A percentile compares a stretch with the other conserved stretches of the same genome.
Conservation (phyloP, 768 basidiomycete genomes). For the Rhodosporidiobolus odoratus region DNA sequence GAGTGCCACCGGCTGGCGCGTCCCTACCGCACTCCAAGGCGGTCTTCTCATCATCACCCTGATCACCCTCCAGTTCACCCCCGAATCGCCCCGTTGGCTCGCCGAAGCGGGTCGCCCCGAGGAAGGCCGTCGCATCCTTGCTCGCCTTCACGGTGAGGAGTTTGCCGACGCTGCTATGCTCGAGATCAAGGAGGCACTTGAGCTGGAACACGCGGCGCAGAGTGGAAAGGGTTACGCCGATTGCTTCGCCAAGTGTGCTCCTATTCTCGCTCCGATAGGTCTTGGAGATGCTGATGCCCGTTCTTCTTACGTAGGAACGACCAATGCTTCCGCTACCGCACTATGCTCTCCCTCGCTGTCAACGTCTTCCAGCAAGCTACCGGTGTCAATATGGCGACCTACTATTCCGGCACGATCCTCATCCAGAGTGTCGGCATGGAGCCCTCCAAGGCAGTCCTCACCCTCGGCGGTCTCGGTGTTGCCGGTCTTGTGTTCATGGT, state of each 20-base stretch:
- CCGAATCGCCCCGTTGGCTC: constrained; percentile 41
- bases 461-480: constrained; percentile 35
- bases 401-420: constrained; percentile 26
- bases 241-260: constrained; percentile 28
- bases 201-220: constrained; percentile 32
- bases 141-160: constrained; percentile 34
- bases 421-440: constrained; percentile 23
- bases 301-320: constrained; percentile 12
- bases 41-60: constrained; percentile 36
- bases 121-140: constrained; percentile 33
- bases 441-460: constrained; percentile 24
- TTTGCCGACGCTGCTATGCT: constrained; percentile 35
- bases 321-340: constrained; percentile 42
- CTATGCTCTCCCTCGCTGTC: constrained; percentile 33
- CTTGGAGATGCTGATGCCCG: background rate
- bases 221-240: constrained; percentile 8
- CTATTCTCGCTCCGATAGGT: background rate
- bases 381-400: constrained; percentile 37
- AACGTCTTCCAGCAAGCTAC: constrained; percentile 37
- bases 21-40: constrained; percentile 39
- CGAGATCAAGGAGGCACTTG: constrained; percentile 40
- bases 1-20: constrained; percentile 32
- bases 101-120: constrained; percentile 36
- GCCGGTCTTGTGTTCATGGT: constrained; percentile 22
- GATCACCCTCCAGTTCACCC: constrained; percentile 37